Base-by-base conservation (phyloP, 306 rosid genomes). In the Ormosia semicastrata region DNA sequence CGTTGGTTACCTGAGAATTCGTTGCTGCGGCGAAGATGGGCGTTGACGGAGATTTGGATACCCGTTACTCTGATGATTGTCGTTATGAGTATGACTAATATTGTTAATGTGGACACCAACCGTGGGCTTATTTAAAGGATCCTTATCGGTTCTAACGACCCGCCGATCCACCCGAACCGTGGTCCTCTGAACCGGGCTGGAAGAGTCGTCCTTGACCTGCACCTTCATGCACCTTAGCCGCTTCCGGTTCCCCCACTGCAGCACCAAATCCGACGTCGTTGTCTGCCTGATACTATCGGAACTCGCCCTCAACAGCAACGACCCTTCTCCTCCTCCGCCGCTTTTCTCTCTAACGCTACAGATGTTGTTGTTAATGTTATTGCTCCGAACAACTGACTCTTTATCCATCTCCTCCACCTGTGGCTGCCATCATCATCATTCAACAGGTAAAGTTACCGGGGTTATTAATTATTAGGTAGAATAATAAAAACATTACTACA, bases 181-280 rank as follows among this genome's bases (percentile, higher is more conserved):
- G 24, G 93, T 91, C 77, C 92, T 83, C 11, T 89, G 91, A 82
- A 84, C 91, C 84, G 92, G 88, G 11, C 76, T 81, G 60, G 92
- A 33, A 24, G 91, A 81, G 63, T 89, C 86, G 77, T 91, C 94
- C 71, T 88, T 92, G 12, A 88, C 97, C 94, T 91, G 98, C 79
- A 91, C 90, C 91, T 94, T 94, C 98, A 90, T 94, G 60, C 97
- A 94, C 85, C 98, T 74, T 44, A 92, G 88, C 79, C 98, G 90
- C 89, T 94, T 94, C 81, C 97, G 93, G 77, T 91, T 94, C 66
- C 98, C 98, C 98, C 98, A 94, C 87, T 88, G 93, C 83, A 94
- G 70, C 44, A 86, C 92, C 73, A 91, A 90, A 80, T 91, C 93
- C 9, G 95, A 84, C 78, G 96, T 70, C 78, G 98, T 82, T 80